These are phyloP conservation scores for Garcia nutans DNA, from an alignment of 345 rosid genomes.

Conservation along the genomic window DNA sequence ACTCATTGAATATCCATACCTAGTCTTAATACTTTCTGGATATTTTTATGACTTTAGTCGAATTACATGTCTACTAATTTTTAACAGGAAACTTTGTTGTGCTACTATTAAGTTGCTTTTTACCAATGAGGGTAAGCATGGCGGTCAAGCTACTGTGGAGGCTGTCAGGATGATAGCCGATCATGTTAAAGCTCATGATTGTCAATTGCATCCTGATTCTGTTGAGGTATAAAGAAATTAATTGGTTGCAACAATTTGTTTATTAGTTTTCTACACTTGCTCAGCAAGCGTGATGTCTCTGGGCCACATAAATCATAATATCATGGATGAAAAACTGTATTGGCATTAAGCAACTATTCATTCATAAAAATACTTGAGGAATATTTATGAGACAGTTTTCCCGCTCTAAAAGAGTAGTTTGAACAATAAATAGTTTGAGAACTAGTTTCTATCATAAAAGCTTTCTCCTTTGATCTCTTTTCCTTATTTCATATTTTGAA, in stretches of 20 bases:
- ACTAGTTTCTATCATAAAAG: not conserved
- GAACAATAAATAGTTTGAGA: not conserved
- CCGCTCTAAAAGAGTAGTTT: not conserved
- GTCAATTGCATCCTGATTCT: slow-evolving; percentile 89
- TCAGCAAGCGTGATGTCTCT: no score
- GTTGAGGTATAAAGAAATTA: slow-evolving; percentile 50
- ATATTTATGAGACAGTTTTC: not conserved
- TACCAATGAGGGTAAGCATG: slow-evolving; percentile 80
- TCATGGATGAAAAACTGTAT: no score
- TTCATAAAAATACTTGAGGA: not conserved
- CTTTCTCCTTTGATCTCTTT: not conserved
- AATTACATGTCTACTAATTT: slow-evolving; percentile 9
- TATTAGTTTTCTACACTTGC: not conserved
- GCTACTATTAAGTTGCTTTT: slow-evolving; percentile 71
- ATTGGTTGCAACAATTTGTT: not conserved
- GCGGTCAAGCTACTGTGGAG: slow-evolving; percentile 78
- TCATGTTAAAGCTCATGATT: slow-evolving; percentile 67
- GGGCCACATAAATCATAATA: not conserved
- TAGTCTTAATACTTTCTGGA: not conserved
- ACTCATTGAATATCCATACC: not conserved
- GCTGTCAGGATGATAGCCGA: slow-evolving; percentile 81
- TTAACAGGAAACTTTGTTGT: slow-evolving; percentile 79
- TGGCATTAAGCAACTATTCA: not conserved
- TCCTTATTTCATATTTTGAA: not conserved
- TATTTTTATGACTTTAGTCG: not conserved